A percentile compares a stretch with the other conserved stretches of the same genome.
These are phyloP conservation scores for Daldinia sp. DNA, from an alignment of 2,329 filamentous ascomycete genomes.

Conservation along the genomic window DNA sequence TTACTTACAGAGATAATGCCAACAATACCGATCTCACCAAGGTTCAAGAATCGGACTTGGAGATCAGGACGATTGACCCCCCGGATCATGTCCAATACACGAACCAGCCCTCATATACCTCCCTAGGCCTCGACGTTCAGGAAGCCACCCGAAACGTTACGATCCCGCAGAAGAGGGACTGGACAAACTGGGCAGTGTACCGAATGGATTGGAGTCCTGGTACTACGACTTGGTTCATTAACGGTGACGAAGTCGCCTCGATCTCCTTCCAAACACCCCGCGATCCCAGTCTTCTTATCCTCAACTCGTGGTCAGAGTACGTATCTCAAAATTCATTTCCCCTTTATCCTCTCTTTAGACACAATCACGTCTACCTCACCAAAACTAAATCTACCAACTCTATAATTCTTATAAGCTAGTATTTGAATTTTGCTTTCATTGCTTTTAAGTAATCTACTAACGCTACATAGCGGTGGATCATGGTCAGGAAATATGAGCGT, in stretches of 20 bases:
- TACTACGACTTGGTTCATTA: conserved; percentile 63
- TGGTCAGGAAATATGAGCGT: conserved; percentile 68
- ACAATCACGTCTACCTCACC: background rate
- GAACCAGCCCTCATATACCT: conserved; percentile 64
- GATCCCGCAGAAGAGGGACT: conserved; percentile 53
- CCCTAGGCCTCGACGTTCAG: conserved; percentile 54
- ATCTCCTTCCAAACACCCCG: conserved; percentile 65
- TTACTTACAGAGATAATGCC: conserved; percentile 57
- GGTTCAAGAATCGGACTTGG: conserved; percentile 62
- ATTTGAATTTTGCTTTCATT: background rate
- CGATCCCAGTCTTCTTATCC: conserved; percentile 59
- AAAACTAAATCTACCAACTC: background rate
- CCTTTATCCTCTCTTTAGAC: background rate
- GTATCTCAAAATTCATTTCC: conserved; percentile 1
- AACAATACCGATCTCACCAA: conserved; percentile 47
- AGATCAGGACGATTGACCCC: conserved; percentile 59
- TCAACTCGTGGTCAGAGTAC: conserved; percentile 68
- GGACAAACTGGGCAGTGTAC: conserved; percentile 66
- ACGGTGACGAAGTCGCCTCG: conserved; percentile 58
- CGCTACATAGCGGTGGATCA: conserved; percentile 53
- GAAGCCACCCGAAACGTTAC: conserved; percentile 58
- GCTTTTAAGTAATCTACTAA: conserved; percentile 14
- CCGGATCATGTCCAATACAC: conserved; percentile 61
- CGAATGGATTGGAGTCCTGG: conserved; percentile 67
- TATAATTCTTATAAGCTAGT: background rate